Conservation (phyloP, 2,329 filamentous ascomycete genomes). For the Phaeosphaeriaceae sp. region DNA sequence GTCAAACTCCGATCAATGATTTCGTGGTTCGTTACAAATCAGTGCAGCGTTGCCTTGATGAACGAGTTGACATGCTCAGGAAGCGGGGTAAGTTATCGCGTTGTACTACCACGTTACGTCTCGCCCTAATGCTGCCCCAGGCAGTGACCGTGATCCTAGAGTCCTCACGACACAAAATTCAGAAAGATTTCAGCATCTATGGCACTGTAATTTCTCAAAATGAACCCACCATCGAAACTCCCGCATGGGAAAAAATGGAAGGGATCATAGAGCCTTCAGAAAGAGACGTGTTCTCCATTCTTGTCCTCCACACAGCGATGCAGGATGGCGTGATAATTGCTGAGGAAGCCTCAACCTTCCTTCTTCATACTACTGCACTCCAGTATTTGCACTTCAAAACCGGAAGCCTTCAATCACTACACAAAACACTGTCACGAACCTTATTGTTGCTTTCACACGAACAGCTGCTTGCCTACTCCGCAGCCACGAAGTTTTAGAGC, state of each 20-base stretch:
- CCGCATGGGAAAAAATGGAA: neutral
- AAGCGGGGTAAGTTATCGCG: slow-evolving; percentile 60
- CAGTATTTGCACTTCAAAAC: slow-evolving; percentile 5
- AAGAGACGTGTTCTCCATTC: slow-evolving; percentile 5
- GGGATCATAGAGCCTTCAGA: slow-evolving; percentile 7
- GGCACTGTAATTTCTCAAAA: too few species aligned
- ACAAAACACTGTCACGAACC: too few species aligned
- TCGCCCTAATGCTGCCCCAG: slow-evolving; percentile 18
- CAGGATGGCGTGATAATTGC: slow-evolving; percentile 1
- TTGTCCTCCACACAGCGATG: slow-evolving; percentile 6
- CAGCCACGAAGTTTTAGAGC: slow-evolving; percentile 1
- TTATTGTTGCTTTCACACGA: neutral
- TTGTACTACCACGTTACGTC: slow-evolving; percentile 25
- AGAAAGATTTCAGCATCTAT: too few species aligned
- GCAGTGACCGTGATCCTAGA: neutral
- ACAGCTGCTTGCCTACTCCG: slow-evolving; percentile 4
- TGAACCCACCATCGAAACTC: too few species aligned
- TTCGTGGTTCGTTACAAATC: slow-evolving; percentile 60
- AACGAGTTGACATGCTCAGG: slow-evolving; percentile 69
- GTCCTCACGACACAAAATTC: too few species aligned
- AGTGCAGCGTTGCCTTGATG: slow-evolving; percentile 68
- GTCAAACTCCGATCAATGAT: slow-evolving; percentile 57
- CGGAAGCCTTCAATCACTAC: too few species aligned
- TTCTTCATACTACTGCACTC: slow-evolving; percentile 8
- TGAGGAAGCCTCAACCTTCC: slow-evolving; percentile 7